Conservation (phyloP, 225 moss, liverwort and hornwort genomes). For the Climacium dendroides region DNA sequence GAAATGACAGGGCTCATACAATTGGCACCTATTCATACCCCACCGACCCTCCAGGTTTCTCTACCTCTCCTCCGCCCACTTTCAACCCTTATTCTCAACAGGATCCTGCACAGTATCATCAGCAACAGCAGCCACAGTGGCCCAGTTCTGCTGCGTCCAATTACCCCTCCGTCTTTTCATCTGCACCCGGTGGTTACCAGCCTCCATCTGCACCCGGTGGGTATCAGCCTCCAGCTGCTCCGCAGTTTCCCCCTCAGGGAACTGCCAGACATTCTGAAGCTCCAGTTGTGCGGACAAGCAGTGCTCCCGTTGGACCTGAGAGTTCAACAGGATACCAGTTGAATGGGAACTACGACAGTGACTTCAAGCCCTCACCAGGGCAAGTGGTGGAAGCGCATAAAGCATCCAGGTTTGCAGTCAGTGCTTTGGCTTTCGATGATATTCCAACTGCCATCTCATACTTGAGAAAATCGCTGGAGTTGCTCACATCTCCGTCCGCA, state of each 20-base stretch:
- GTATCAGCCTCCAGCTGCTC: slow-evolving; percentile 4
- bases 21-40: slow-evolving; percentile 39
- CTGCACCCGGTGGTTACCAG: slow-evolving; percentile 16
- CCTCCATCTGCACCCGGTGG: slow-evolving; percentile 8
- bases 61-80: slow-evolving; percentile 12
- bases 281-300: slow-evolving; percentile 28
- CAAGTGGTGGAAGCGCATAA: slow-evolving; percentile 91
- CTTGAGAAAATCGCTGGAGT: slow-evolving; percentile 78
- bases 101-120: slow-evolving; percentile 30
- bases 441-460: slow-evolving; percentile 79
- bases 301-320: slow-evolving; percentile 42
- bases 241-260: slow-evolving; percentile 20
- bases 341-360: slow-evolving; percentile 51
- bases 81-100: slow-evolving; percentile 36
- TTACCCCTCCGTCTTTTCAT: slow-evolving; percentile 24
- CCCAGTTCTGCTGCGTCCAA: slow-evolving; percentile 11
- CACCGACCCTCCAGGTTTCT: slow-evolving; percentile 35
- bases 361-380: slow-evolving; percentile 72
- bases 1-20: slow-evolving; percentile 1
- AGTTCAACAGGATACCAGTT: slow-evolving; percentile 20
- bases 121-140: slow-evolving; percentile 33
- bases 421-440: slow-evolving; percentile 95
- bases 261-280: slow-evolving; percentile 19
- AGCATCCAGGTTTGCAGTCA: slow-evolving; percentile 93
- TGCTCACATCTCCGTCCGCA: slow-evolving; percentile 68